Conservation (phyloP, 31 red algal species). For the Asparagopsis taxiformis region DNA sequence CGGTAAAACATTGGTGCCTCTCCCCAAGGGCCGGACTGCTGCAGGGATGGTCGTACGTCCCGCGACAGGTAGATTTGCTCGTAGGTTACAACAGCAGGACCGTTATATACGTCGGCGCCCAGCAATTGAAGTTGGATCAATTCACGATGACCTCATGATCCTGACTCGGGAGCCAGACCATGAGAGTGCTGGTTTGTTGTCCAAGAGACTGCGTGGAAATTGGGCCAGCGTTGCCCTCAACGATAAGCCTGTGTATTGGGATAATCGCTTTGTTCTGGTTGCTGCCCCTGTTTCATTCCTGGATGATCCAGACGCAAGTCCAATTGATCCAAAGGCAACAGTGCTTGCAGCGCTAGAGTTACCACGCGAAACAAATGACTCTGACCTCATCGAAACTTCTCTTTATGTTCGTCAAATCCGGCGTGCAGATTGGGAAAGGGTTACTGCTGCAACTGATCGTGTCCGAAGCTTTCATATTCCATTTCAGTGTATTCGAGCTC, state of each 20-base stretch:
- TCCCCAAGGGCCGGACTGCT: slow-evolving; percentile 51
- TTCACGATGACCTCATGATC: slow-evolving; percentile 42
- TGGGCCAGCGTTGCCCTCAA: slow-evolving; percentile 10
- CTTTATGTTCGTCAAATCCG: slow-evolving; percentile 66
- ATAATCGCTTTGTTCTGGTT: slow-evolving; percentile 49
- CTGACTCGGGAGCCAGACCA: slow-evolving; percentile 64
- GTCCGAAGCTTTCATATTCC: slow-evolving; percentile 28
- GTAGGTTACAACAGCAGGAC: background rate
- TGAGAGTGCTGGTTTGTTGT: slow-evolving; percentile 1
- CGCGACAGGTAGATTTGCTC: slow-evolving; percentile 55
- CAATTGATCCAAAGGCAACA: background rate
- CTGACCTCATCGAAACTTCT: background rate
- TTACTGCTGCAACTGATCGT: slow-evolving; percentile 5
- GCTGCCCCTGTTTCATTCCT: slow-evolving; percentile 13
- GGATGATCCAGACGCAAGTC: background rate
- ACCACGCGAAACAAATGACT: background rate
- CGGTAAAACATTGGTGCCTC: background rate
- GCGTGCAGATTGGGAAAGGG: slow-evolving; percentile 36
- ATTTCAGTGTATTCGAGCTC: slow-evolving; percentile 57
- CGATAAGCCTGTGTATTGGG: slow-evolving; percentile 52
- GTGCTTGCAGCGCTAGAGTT: slow-evolving; percentile 4
- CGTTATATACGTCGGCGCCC: background rate
- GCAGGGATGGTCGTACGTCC: slow-evolving; percentile 50
- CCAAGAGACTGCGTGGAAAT: slow-evolving; percentile 43
- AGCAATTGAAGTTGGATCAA: background rate